Evolutionary conservation across 2,329 filamentous ascomycete genomes (phyloP), one percentile per base, ranked within the genome.

Genomic region (Xylaria sp.): DNA sequence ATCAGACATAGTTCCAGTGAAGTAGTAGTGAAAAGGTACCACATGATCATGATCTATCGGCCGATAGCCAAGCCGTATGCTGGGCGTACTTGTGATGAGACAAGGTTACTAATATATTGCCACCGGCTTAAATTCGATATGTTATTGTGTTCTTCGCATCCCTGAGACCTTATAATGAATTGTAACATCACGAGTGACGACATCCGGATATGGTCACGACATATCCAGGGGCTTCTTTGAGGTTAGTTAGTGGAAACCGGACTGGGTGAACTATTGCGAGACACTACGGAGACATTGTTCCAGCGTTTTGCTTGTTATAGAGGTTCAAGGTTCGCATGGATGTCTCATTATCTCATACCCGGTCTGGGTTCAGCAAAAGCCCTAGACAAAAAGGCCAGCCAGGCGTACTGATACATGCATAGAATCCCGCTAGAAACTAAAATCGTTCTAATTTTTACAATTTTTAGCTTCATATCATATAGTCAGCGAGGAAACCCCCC

Each of bases 21-120:
- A 40, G 36, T 26, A 26, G 28, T 42, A 38, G 11, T n/a, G 33
- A 58, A 38, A n/a, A 58, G 26, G 6, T 28, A 48, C 63, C 67
- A 63, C 67, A 59, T 66, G 66, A 69, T 59, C 44, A n/a, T 40
- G 42, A 44, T 61, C 56, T 56, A 61, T 58, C 59, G 57, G 54
- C 38, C 57, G 48, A 44, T 40, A 23, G 33, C 13, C 31, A 38
- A 28, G 33, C 13, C 38, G n/a, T 60, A 57, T 38, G 33, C 31
- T 48, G 38, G 48, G 49, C 42, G 33, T 20, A 28, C 26, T 53
- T 11, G 38, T 57, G 42, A 40, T 64, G 40, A 48, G 56, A 58
- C 57, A 56, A 51, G 61, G 40, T 42, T 56, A 61, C 9, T 28
- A 23, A 54, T 23, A 56, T 38, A 26, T 59, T 31, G 51, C 42